Base-by-base conservation (phyloP, 306 rosid species). In the Macrotyloma uniflorum region DNA sequence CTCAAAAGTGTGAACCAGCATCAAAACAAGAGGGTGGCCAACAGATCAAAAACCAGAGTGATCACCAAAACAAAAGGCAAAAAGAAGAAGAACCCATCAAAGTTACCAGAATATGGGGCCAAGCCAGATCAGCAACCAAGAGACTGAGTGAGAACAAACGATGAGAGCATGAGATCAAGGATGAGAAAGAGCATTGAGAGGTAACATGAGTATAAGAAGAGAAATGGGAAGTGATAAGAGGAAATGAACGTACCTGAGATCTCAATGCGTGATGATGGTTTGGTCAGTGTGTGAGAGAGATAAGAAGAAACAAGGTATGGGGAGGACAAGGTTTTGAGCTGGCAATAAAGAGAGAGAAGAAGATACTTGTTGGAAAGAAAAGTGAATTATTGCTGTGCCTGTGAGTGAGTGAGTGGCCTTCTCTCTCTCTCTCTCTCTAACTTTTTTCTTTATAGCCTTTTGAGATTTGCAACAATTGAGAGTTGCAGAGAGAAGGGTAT, bases 241-340 rank as follows among this genome's bases (percentile, higher is more conserved):
- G 67, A 72, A 75, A 86, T 67, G 47, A 32, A 75, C 87, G 81
- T 81, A 88, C 93, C 92, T 72, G 95, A 80, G 90, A 90, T 86
- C 86, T 83, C 83, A 70, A 81, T n/a, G 45, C 38, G 79, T 70
- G 79, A 82, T 76, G 80, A 73, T 23, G 76, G 83, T 40, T 33
- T 70, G 75, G 83, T 38, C 32, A 63, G 58, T 13, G 77, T 0
- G 81, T 62, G 87, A 38, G 23, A 83, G 62, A 79, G 79, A 82
- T 26, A 71, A 86, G 65, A 53, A 54, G 46, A 49, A 70, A 77
- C 79, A 36, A 84, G 88, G 83, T 76, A 81, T 66, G 79, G 88
- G 83, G 85, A 85, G 88, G 89, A 88, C 91, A 86, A 89, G 78
- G 76, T 68, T 24, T 88, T 83, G 88, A 87, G 97, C 97, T 96